phyloP scores from a whole-genome alignment of 768 basidiomycete genomes.

The Pleurotus platypus region DNA sequence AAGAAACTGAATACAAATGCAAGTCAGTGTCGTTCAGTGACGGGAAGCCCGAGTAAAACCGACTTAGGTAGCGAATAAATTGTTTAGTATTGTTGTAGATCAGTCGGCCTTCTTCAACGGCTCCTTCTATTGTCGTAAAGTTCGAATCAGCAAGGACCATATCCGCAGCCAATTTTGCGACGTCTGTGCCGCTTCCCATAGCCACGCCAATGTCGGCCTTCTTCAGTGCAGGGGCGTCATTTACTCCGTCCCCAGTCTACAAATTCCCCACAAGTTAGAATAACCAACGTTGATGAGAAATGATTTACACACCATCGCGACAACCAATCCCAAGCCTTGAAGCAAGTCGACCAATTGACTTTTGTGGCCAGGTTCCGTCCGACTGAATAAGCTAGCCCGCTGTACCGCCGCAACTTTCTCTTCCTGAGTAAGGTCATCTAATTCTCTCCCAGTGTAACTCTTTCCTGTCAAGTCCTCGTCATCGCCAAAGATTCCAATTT shows the following conservation, averaged over 20 bases:
- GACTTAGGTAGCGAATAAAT: conserved; percentile 97
- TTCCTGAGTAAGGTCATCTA: conserved; percentile 74
- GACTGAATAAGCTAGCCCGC: conserved; percentile 83
- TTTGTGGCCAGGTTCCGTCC: conserved; percentile 96
- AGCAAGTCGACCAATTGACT: conserved; percentile 90
- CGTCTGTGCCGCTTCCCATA: conserved; percentile 99
- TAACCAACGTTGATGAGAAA: neutral
- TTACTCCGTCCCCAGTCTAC: conserved; percentile 95
- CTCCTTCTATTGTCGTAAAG: conserved; percentile 94
- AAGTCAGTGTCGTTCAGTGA: conserved; percentile 3
- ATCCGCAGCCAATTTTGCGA: conserved; percentile 96
- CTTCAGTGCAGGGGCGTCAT: conserved; percentile 95
- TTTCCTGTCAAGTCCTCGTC: conserved; percentile 90
- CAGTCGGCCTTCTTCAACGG: conserved; percentile 94
- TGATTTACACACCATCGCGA: conserved; percentile 74
- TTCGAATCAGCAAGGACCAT: conserved; percentile 98
- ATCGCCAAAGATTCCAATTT: conserved; percentile 89
- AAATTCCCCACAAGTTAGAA: conserved; percentile 3
- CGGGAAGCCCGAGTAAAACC: conserved; percentile 22
- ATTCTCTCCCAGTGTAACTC: conserved; percentile 91
- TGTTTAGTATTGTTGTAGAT: conserved; percentile 99
- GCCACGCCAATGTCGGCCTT: conserved; percentile 98
- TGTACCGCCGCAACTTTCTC: conserved; percentile 88
- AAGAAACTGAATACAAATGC: conserved; percentile 56
- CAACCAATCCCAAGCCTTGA: conserved; percentile 87